A percentile compares a stretch with the other conserved stretches of the same genome.
Evolutionary conservation across 2,329 filamentous ascomycete species (phyloP).

Genomic region (Hypoxylon sp.): DNA sequence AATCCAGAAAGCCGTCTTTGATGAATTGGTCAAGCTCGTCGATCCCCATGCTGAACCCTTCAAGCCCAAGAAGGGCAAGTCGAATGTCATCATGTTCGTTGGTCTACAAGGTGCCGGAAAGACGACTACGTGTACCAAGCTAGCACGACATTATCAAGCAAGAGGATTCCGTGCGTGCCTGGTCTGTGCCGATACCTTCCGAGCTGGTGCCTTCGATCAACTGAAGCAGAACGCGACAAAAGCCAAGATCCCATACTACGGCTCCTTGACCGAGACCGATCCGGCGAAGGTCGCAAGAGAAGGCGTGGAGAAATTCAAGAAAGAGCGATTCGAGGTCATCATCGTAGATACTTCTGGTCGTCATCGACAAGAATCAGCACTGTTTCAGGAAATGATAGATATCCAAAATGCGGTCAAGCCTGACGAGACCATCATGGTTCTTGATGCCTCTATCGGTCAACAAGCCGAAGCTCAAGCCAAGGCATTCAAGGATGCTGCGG

Average conservation of each 20-base stretch:
- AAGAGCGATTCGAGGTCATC: conserved; percentile 97
- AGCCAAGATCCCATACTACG: conserved; percentile 98
- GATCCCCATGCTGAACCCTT: conserved; percentile 96
- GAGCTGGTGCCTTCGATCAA: conserved; percentile 97
- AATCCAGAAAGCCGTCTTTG: conserved; percentile 97
- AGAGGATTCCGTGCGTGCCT: conserved; percentile 92
- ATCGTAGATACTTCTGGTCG: conserved; percentile 97
- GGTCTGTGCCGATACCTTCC: conserved; percentile 98
- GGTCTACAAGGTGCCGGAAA: conserved; percentile 98
- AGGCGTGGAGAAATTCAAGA: conserved; percentile 98
- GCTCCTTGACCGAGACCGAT: conserved; percentile 95
- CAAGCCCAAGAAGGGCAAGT: conserved; percentile 95
- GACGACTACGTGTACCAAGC: conserved; percentile 97
- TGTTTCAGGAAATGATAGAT: conserved; percentile 98
- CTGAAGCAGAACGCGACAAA: conserved; percentile 99
- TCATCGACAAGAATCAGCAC: conserved; percentile 92
- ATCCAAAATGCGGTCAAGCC: conserved; percentile 92
- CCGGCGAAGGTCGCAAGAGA: conserved; percentile 93
- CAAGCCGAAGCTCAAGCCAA: conserved; percentile 94
- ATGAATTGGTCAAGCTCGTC: conserved; percentile 94
- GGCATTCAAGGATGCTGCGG: conserved; percentile 96
- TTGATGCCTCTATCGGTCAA: conserved; percentile 96
- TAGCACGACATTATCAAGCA: conserved; percentile 94
- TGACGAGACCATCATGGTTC: conserved; percentile 98
- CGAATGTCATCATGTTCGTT: conserved; percentile 99